These are phyloP conservation scores for Penicillium parvum DNA, from an alignment of 495 filamentous ascomycete genomes.

Conservation along the genomic window DNA sequence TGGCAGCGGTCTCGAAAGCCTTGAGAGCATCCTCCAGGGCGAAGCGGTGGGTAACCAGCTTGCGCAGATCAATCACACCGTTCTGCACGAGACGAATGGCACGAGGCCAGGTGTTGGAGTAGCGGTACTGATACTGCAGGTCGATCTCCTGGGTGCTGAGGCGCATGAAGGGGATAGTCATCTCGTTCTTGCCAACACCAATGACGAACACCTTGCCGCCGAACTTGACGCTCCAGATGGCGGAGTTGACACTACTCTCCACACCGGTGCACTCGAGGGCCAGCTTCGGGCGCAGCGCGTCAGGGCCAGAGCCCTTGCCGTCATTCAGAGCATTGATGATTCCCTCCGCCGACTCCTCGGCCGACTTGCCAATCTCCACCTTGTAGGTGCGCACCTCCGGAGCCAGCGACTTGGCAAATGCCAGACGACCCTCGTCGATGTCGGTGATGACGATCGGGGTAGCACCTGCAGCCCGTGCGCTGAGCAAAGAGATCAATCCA, in stretches of 20 bases:
- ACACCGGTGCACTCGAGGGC: slow-evolving; percentile 89
- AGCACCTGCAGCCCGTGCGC: slow-evolving; percentile 76
- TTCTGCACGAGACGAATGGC: slow-evolving; percentile 84
- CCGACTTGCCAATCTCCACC: slow-evolving; percentile 58
- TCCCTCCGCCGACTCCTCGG: slow-evolving; percentile 65
- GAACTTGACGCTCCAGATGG: slow-evolving; percentile 85
- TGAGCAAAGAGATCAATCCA: slow-evolving; percentile 78
- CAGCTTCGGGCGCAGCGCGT: slow-evolving; percentile 69
- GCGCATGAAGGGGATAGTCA: slow-evolving; percentile 90
- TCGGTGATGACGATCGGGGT: slow-evolving; percentile 87
- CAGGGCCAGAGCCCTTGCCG: slow-evolving; percentile 46
- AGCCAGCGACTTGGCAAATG: slow-evolving; percentile 75
- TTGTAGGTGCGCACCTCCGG: slow-evolving; percentile 72
- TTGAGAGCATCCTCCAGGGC: slow-evolving; percentile 78
- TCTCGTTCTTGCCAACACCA: slow-evolving; percentile 90
- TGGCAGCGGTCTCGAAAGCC: slow-evolving; percentile 80
- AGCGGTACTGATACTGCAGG: slow-evolving; percentile 92
- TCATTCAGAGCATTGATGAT: slow-evolving; percentile 54
- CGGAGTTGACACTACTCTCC: slow-evolving; percentile 78
- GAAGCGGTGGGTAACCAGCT: slow-evolving; percentile 84
- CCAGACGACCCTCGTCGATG: slow-evolving; percentile 78
- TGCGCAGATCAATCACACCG: slow-evolving; percentile 72
- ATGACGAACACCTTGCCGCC: slow-evolving; percentile 93
- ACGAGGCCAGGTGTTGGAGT: slow-evolving; percentile 90
- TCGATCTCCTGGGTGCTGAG: slow-evolving; percentile 87